phyloP scores from a whole-genome alignment of 192 early-diverging fungal species.

The Gaertneriomyces semiglobifer region DNA sequence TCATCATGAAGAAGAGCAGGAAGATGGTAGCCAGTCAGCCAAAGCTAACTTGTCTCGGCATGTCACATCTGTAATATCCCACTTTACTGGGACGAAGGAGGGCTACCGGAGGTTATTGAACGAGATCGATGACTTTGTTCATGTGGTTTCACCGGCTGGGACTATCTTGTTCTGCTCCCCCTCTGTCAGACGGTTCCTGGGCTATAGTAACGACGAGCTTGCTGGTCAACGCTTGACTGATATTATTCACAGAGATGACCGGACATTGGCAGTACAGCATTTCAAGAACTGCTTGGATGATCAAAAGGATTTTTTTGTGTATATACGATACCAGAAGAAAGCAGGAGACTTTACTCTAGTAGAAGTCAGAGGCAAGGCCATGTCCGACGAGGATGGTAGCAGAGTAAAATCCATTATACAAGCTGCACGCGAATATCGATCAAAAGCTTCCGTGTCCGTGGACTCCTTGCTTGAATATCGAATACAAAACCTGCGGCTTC shows the following conservation, averaged over 20 bases:
- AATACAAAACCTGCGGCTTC: constrained; percentile 37
- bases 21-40: constrained; percentile 14
- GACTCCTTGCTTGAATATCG: constrained; percentile 39
- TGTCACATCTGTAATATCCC: constrained; percentile 44
- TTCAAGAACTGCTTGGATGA: constrained; percentile 3
- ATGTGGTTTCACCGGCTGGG: constrained; percentile 32
- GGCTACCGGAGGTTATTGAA: constrained; percentile 33
- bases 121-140: constrained; percentile 43
- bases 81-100: constrained; percentile 37
- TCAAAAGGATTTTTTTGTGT: constrained; percentile 13
- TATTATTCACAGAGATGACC: constrained; percentile 32
- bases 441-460: constrained; percentile 32
- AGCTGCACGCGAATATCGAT: constrained; percentile 30
- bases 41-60: constrained; percentile 35
- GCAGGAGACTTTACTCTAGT: constrained; percentile 33
- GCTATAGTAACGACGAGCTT: constrained; percentile 28
- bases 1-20: constrained; percentile 6
- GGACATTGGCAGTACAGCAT: not conserved
- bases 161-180: constrained; percentile 29
- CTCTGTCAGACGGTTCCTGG: constrained; percentile 25
- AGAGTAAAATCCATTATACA: constrained; percentile 14
- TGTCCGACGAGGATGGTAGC: constrained; percentile 1
- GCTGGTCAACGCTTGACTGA: constrained; percentile 20
- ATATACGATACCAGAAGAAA: constrained; percentile 31
- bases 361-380: constrained; percentile 36